Conservation (phyloP, 2,329 filamentous ascomycete species). For the Neoarthrinium moseri region DNA sequence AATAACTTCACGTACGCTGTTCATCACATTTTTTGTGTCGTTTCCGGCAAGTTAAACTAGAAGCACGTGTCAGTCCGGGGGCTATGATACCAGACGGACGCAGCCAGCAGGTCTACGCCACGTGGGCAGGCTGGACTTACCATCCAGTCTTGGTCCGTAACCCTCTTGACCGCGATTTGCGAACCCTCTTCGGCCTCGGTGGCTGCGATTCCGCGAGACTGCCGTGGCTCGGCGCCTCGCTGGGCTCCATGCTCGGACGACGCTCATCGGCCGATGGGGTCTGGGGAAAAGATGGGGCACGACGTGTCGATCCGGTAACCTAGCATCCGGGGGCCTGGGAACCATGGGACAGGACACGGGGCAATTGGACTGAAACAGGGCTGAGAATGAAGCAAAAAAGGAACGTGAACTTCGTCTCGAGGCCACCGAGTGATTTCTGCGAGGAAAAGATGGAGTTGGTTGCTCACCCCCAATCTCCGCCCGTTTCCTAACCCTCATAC, state of each 20-base stretch:
- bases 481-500: no score
- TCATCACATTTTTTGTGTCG: conserved; percentile 22
- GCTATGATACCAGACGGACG: no score
- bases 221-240: conserved; percentile 1
- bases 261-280: conserved; percentile 1
- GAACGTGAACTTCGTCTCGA: no score
- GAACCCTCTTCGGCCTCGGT: conserved; percentile 14
- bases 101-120: conserved; percentile 1
- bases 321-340: no score
- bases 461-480: no score
- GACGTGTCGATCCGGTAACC: no score
- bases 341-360: no score
- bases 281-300: no score
- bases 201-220: background rate
- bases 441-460: no score
- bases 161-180: conserved; percentile 18
- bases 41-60: conserved; percentile 14
- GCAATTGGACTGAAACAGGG: no score
- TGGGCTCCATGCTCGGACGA: conserved; percentile 4
- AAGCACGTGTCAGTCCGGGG: conserved; percentile 17
- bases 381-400: no score
- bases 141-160: conserved; percentile 20
- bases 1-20: conserved; percentile 17
- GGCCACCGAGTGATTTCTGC: no score
- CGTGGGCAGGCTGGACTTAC: conserved; percentile 8